Conservation (phyloP, 495 filamentous ascomycete genomes). For the Trichoderma erinaceum region DNA sequence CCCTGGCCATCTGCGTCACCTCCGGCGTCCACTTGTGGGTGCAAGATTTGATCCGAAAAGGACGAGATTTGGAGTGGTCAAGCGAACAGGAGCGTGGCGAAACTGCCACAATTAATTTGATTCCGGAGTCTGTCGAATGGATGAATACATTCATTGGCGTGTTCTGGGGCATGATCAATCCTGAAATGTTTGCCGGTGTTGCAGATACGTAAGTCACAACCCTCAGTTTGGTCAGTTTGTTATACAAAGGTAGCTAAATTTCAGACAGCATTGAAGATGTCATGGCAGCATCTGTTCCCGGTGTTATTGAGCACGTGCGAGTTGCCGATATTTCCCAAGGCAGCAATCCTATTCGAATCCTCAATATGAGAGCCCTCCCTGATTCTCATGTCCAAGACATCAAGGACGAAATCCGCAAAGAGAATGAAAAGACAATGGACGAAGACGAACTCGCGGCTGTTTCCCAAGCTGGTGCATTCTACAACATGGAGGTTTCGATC, state of each 20-base stretch:
- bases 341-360: slow-evolving; percentile 77
- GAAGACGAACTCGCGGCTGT: slow-evolving; percentile 82
- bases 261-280: slow-evolving; percentile 53
- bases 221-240: neutral
- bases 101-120: slow-evolving; percentile 73
- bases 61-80: slow-evolving; percentile 80
- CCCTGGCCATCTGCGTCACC: slow-evolving; percentile 59
- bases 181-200: slow-evolving; percentile 76
- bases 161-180: slow-evolving; percentile 85
- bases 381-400: slow-evolving; percentile 72
- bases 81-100: slow-evolving; percentile 79
- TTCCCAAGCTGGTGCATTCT: slow-evolving; percentile 87
- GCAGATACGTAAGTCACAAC: slow-evolving; percentile 32
- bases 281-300: slow-evolving; percentile 90
- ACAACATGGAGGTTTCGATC: slow-evolving; percentile 90
- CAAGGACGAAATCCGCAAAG: slow-evolving; percentile 67
- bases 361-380: slow-evolving; percentile 84
- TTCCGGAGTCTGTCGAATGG: slow-evolving; percentile 89
- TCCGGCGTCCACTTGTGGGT: slow-evolving; percentile 82
- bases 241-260: neutral
- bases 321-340: slow-evolving; percentile 96
- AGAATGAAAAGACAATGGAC: slow-evolving; percentile 75
- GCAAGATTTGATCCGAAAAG: slow-evolving; percentile 74
- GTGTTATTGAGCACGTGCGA: slow-evolving; percentile 84
- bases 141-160: slow-evolving; percentile 80